Evolutionary conservation across 2,329 filamentous ascomycete genomes (phyloP).

Genomic region (Tympanopsis confertula): DNA sequence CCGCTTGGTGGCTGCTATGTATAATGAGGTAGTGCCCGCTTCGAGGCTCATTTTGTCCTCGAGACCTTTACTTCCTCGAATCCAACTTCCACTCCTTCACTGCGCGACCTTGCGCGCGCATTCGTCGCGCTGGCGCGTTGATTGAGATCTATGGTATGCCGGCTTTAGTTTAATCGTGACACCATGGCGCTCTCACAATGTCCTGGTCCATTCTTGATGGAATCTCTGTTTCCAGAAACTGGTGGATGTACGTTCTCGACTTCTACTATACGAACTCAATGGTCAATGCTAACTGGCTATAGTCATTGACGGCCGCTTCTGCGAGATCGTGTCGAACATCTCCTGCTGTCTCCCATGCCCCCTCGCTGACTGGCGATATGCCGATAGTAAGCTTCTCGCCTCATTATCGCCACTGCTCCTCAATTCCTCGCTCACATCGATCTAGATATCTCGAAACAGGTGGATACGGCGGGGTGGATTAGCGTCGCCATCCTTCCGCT

Average conservation of each 20-base stretch:
- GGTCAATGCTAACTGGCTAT: neutral
- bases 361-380: neutral
- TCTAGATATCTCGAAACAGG: neutral
- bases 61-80: no score
- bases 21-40: no score
- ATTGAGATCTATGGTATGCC: no score
- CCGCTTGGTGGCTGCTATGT: no score
- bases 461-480: neutral
- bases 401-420: neutral
- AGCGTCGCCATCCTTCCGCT: neutral
- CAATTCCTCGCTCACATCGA: neutral
- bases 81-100: no score
- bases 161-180: no score
- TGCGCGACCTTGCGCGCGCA: no score
- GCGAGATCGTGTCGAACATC: neutral
- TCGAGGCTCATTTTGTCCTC: no score
- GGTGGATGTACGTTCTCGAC: slow-evolving; percentile 1
- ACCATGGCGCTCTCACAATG: no score
- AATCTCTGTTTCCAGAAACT: neutral
- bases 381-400: neutral
- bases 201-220: neutral
- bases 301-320: neutral
- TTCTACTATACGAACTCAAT: no score
- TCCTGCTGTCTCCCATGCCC: neutral
- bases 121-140: no score